Base-by-base conservation (phyloP, 2,329 filamentous ascomycete genomes). In the Cercospora sojina region DNA sequence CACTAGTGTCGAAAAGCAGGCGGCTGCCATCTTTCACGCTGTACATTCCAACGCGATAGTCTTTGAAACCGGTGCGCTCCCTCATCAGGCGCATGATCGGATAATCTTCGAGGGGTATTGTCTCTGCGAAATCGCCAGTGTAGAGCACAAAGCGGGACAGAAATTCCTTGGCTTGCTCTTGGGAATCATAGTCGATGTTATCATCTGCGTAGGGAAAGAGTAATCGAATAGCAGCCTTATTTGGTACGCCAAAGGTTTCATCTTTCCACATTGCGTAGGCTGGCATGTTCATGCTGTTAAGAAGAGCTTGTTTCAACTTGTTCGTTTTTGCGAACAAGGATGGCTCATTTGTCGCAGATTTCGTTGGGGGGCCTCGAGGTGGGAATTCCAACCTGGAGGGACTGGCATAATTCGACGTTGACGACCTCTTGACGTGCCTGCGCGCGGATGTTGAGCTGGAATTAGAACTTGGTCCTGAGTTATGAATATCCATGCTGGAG, bases 241-340 rank as follows among this genome's bases (percentile, higher is more conserved):
- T 94, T 3, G 90, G 88, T 51, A 92, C 88, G 0, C 87, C 88
- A 56, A 92, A 87, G 57, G 86, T 90, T 62, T 90, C 87, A 70
- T 94, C 91, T 74, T 89, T 90, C 91, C 91, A 93, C 87, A 93
- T 91, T 25, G 90, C 89, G 53, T 93, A 81, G 23, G 92, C 89
- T 0, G 91, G 91, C 74, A 91, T 88, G 67, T 87, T 85, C 27
- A 91, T 91, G 43, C 88, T 91, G 74, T 92, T 90, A 6, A 94
- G 80, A 20, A 93, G 83, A 0, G 90, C 90, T 74, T 93, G 90
- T 76, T 93, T 93, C 80, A 94, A 87, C 59, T 88, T 82, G 7
- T 86, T 87, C 63, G 91, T 86, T 75, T 93, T 94, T 72, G 91
- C 88, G 25, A 92, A 83, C 12, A 90, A 81, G 0, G 90, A 90